Evolutionary conservation across 2,329 filamentous ascomycete species (phyloP).

Genomic region (Scleromitrula shiraiana): DNA sequence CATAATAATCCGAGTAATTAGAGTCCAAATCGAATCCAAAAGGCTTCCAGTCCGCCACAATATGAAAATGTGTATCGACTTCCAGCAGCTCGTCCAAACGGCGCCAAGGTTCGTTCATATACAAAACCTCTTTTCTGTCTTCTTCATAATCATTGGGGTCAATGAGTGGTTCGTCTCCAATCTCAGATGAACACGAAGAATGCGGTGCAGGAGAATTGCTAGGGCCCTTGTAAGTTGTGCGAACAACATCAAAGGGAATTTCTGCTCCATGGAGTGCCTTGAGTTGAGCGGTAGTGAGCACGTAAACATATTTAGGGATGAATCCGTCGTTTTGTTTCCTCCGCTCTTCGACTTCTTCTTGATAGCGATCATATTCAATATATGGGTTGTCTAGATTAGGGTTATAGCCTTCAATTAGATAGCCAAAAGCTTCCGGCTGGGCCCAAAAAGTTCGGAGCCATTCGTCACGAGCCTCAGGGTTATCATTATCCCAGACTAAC

Average conservation of each 20-base stretch:
- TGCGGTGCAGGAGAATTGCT: background rate
- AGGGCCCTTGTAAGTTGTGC: background rate
- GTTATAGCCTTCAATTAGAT: constrained; percentile 15
- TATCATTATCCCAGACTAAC: background rate
- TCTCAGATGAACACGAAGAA: background rate
- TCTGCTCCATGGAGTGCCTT: background rate
- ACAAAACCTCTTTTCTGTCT: background rate
- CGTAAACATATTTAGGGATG: constrained; percentile 2
- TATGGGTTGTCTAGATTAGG: constrained; percentile 1
- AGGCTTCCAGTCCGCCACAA: constrained; percentile 2
- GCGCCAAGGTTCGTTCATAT: background rate
- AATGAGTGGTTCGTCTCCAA: background rate
- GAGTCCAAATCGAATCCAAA: constrained; percentile 4
- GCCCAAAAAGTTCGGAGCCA: background rate
- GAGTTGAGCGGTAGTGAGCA: background rate
- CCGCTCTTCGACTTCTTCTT: constrained; percentile 5
- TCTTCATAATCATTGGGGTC: background rate
- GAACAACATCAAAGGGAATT: constrained; percentile 3
- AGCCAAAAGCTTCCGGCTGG: background rate
- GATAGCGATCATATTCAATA: background rate
- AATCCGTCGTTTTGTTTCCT: background rate
- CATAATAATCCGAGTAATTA: constrained; percentile 7
- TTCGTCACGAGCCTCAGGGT: background rate
- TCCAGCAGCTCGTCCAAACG: background rate
- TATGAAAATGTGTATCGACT: constrained; percentile 4